These are phyloP conservation scores for Protostelium mycophagum DNA, from an alignment of 78 protist genomes.

Conservation along the genomic window DNA sequence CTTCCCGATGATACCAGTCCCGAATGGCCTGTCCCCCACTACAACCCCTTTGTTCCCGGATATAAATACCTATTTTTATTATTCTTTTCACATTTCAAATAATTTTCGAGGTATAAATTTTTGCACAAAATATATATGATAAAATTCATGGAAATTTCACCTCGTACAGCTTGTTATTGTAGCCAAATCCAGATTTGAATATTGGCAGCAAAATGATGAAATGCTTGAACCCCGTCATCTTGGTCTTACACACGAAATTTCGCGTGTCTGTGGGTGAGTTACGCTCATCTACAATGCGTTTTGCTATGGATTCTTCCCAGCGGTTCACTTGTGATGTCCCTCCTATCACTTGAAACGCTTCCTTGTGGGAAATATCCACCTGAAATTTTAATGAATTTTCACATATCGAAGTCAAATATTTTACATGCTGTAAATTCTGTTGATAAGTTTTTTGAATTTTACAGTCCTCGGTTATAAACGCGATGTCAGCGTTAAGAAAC, in stretches of 20 bases:
- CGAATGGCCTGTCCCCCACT: not conserved
- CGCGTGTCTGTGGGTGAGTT: not conserved
- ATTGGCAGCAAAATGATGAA: not conserved
- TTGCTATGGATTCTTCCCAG: not conserved
- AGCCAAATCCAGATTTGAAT: not conserved
- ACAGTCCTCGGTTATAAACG: too few relatives aligned
- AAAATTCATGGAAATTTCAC: not conserved
- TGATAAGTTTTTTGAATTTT: too few relatives aligned
- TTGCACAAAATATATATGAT: too few relatives aligned
- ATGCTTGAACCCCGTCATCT: not conserved
- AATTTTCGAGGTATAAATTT: too few relatives aligned
- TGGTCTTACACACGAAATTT: not conserved
- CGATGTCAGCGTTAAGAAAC: too few relatives aligned
- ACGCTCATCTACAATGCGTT: not conserved
- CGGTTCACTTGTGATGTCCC: not conserved
- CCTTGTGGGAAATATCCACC: not conserved
- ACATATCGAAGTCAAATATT: too few relatives aligned
- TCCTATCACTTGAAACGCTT: not conserved
- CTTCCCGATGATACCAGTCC: not conserved
- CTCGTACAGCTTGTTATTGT: not conserved
- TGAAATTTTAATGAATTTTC: too few relatives aligned
- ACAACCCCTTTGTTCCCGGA: not conserved
- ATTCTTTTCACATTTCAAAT: too few relatives aligned
- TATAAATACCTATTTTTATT: not conserved
- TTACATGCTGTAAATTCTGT: too few relatives aligned